Base-by-base conservation (phyloP, 2,329 filamentous ascomycete genomes). In the Acrodontium crateriforme region DNA sequence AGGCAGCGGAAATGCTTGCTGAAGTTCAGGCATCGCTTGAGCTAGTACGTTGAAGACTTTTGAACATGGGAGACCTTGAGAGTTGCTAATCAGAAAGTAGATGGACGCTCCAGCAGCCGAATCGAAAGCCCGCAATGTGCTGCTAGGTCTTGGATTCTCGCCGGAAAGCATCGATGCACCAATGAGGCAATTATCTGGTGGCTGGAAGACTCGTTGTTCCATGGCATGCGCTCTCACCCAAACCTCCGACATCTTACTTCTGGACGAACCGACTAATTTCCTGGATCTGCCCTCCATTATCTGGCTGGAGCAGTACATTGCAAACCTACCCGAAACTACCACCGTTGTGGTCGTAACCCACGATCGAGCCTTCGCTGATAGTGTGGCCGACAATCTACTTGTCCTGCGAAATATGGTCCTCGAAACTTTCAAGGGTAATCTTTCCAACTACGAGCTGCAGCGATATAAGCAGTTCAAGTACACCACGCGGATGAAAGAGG, bases 231-330 rank as follows among this genome's bases (percentile, higher is more conserved):
- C 72, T 0, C 61, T 91, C 3, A 67, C 82, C 1, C 76, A 84
- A 36, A 69, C 76, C 6, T 70, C 74, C 0, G 81, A 91, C 39
- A 71, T 91, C 2, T 62, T 91, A 32, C 74, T 91, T 27, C 69
- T 91, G 2, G 82, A 91, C 49, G 82, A 91, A 48, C 83, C 83
- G 0, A 91, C 82, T 18, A 91, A 91, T 46, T 91, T 82, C 47
- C 65, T 91, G 1, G 82, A 91, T 45, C 60, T 91, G 1, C 65
- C 84, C 0, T 80, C 79, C 1, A 84, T 92, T 32, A 71, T 92
- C 31, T 91, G 83, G 81, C 62, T 93, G 1, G 77, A 91, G 46
- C 67, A 67, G 9, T 76, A 84, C 45, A 67, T 92, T 7, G 58
- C 58, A 28, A 59, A 67, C 19, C 57, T 65, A 3, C 65, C 71